Percentiles rank a stretch among this genome's conserved stretches.
Conservation (phyloP, 305 asterid species). For the Fraxinus xanthoxyloides region DNA sequence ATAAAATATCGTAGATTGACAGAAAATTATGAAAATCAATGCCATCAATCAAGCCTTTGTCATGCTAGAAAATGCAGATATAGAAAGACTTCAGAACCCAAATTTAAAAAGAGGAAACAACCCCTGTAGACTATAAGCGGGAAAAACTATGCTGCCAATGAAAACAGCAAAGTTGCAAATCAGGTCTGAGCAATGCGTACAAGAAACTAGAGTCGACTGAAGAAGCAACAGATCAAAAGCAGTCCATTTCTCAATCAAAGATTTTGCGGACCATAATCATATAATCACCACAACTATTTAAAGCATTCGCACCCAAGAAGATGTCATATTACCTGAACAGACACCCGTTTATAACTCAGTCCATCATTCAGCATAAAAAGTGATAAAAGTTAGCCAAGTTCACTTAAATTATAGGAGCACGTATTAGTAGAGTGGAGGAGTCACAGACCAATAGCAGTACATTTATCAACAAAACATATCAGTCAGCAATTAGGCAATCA, state of each 20-base stretch:
- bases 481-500: not conserved
- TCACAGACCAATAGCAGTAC: not conserved
- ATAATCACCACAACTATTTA: slow-evolving; percentile 32
- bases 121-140: not conserved
- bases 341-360: slow-evolving; percentile 16
- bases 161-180: not conserved
- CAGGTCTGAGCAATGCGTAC: not conserved
- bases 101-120: not conserved
- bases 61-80: not conserved
- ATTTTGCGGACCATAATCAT: slow-evolving; percentile 29
- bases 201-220: slow-evolving; percentile 14
- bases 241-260: slow-evolving; percentile 30
- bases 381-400: not conserved
- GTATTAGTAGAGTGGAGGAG: not conserved
- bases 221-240: slow-evolving; percentile 31
- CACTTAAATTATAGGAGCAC: not conserved
- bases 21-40: not conserved
- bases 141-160: not conserved
- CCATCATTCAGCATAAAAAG: slow-evolving; percentile 19
- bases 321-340: slow-evolving; percentile 34
- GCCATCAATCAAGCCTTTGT: not conserved
- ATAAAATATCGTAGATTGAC: not conserved
- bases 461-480: not conserved
- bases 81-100: not conserved
- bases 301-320: slow-evolving; percentile 35